A percentile compares a stretch with the other conserved stretches of the same genome.
phyloP scores from a whole-genome alignment of 352 stramenopile genomes.

The Hyaloperonospora arabidopsidis region DNA sequence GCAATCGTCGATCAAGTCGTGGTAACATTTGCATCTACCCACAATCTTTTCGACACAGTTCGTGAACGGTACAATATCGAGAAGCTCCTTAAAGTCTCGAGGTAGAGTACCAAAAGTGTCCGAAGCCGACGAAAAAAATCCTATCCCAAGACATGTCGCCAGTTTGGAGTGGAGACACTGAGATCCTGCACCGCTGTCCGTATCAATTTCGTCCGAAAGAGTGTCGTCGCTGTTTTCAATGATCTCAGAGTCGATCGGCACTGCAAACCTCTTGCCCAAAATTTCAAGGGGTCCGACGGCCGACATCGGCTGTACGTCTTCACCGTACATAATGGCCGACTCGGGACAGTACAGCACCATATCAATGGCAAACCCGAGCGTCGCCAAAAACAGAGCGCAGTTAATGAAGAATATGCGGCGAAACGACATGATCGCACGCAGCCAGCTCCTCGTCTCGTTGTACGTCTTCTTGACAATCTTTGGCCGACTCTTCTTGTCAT shows the following conservation, averaged over 20 bases:
- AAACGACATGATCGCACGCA: conserved; percentile 68
- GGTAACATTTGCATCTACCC: conserved; percentile 41
- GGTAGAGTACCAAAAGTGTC: conserved; percentile 57
- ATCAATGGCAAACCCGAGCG: conserved; percentile 61
- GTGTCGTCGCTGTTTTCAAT: conserved; percentile 27
- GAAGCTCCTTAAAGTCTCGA: conserved; percentile 56
- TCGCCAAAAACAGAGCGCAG: conserved; percentile 58
- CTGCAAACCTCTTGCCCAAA: conserved; percentile 52
- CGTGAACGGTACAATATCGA: conserved; percentile 44
- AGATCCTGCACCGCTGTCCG: conserved; percentile 22
- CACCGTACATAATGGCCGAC: conserved; percentile 67
- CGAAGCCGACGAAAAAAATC: conserved; percentile 31
- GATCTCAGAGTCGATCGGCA: conserved; percentile 19
- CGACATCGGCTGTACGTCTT: conserved; percentile 36
- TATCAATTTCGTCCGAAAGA: conserved; percentile 21
- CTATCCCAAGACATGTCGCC: conserved; percentile 56
- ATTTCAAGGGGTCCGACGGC: conserved; percentile 28
- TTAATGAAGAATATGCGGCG: conserved; percentile 82
- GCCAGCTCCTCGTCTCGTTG: conserved; percentile 65
- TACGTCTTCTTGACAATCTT: conserved; percentile 82
- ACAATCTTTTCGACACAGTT: conserved; percentile 33
- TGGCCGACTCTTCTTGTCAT: conserved; percentile 72
- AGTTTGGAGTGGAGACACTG: conserved; percentile 66
- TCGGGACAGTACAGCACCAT: conserved; percentile 71
- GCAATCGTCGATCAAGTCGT: conserved; percentile 37